Conservation (phyloP, 495 filamentous ascomycete genomes). For the Penicillium dipodomyicola region DNA sequence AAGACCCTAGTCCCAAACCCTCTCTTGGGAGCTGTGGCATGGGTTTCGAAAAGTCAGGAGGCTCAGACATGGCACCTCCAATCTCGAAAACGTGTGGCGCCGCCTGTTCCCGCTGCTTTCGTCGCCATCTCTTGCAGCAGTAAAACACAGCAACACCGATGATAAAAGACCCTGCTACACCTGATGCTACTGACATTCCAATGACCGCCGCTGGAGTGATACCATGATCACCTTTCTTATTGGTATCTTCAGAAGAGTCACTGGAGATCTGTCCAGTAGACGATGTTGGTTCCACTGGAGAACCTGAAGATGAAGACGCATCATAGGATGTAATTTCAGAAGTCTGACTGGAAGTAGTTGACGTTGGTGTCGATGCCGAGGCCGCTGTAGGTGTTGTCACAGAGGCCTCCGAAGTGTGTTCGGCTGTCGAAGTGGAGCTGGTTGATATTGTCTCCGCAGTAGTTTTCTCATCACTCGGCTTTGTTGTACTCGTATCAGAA, state of each 20-base stretch:
- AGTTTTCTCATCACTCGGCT: slow-evolving; percentile 13
- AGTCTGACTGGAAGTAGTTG: slow-evolving; percentile 6
- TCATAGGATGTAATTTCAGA: slow-evolving; percentile 1
- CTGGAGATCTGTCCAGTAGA: neutral
- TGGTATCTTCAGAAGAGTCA: slow-evolving; percentile 2
- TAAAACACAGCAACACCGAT: slow-evolving; percentile 38
- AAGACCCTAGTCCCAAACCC: slow-evolving; percentile 16
- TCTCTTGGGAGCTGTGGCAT: slow-evolving; percentile 19
- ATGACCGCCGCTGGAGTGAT: slow-evolving; percentile 39
- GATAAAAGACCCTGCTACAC: slow-evolving; percentile 40
- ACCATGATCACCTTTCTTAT: slow-evolving; percentile 15
- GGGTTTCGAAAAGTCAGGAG: slow-evolving; percentile 33
- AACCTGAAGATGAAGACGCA: slow-evolving; percentile 1
- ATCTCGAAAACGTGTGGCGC: slow-evolving; percentile 42
- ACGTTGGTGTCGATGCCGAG: slow-evolving; percentile 5
- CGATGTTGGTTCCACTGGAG: neutral
- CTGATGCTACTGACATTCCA: slow-evolving; percentile 44
- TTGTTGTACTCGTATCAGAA: slow-evolving; percentile 30
- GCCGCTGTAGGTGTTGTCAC: neutral
- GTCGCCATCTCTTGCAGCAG: slow-evolving; percentile 34
- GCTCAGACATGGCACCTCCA: slow-evolving; percentile 44
- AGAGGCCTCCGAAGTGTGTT: neutral
- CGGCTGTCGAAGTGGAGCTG: slow-evolving; percentile 8
- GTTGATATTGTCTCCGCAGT: slow-evolving; percentile 4
- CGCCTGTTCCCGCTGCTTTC: slow-evolving; percentile 15